Base-by-base conservation (phyloP, 202 grass and related monocot genomes). In the Digitaria exilis region DNA sequence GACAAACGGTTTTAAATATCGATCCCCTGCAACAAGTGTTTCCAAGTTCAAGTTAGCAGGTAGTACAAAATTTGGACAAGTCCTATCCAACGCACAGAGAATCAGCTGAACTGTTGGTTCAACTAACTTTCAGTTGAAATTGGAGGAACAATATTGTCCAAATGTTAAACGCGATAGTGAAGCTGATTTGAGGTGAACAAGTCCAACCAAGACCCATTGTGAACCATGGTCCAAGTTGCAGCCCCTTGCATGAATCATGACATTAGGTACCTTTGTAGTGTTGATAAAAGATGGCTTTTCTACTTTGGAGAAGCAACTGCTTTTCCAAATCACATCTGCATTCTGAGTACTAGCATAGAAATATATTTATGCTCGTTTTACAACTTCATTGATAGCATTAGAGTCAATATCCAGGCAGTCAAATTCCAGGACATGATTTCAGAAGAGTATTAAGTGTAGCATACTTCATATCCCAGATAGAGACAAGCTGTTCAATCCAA, bases 1-100 rank as follows among this genome's bases (percentile, higher is more conserved):
- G 76, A 97, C 57, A 19, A 82, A 97, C 24, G 92, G 95, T 69
- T 90, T 95, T 79, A 95, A 85, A 80, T 97, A 91, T 32, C 72
- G 73, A 34, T 95, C 90, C 37, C 95, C 95, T 97, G 88, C 61
- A 88, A 76, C 57, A 67, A 72, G 15, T 19, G 19, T 65, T 18
- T 39, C 57, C 32, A 14, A 0, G 45, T 48, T 83, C 26, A 80
- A 15, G 26, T 85, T 59, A 84, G 69, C 32, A 82, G 4, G 28
- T 31, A 14, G 46, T n/a, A 76, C 21, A 2, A 51, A 68, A 43
- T 51, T 51, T 81, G 88, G 88, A 80, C 63, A 80, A 65, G 69
- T 76, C 76, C 51, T 51, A 76, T 50, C 84, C 84, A 71, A 76
- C 8, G 28, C 69, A 87, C 18, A 84, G 44, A 46, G 61, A 87